These are phyloP conservation scores for Suillus paluster DNA, from an alignment of 768 basidiomycete species.

Conservation along the genomic window DNA sequence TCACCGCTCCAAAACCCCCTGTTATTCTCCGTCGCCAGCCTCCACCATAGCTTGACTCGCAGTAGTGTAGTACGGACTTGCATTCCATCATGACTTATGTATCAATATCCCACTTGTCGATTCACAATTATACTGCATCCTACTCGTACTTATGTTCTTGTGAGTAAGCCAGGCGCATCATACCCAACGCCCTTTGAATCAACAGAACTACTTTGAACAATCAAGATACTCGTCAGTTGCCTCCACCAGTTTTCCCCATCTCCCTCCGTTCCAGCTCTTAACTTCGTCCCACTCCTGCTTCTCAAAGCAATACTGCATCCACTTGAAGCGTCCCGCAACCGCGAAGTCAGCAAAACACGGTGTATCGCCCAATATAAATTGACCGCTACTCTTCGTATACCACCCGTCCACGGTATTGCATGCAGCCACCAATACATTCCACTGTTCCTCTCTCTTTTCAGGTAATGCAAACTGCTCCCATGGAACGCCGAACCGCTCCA, in stretches of 20 bases:
- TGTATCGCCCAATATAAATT: constrained; percentile 18
- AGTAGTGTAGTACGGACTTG: background rate
- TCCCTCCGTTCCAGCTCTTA: constrained; percentile 15
- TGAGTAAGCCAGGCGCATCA: background rate
- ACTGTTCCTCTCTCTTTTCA: constrained; percentile 35
- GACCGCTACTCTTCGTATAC: constrained; percentile 12
- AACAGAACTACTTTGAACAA: constrained; percentile 8
- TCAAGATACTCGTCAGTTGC: constrained; percentile 21
- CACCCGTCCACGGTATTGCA: constrained; percentile 28
- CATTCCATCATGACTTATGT: constrained; percentile 13
- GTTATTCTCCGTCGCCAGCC: constrained; percentile 38
- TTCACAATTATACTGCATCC: too few relatives aligned
- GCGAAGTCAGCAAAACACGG: constrained; percentile 25
- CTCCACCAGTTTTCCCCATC: constrained; percentile 18
- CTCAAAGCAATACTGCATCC: constrained; percentile 12
- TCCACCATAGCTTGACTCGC: constrained; percentile 6
- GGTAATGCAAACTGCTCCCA: constrained; percentile 38
- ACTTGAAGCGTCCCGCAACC: constrained; percentile 24
- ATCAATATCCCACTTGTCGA: constrained; percentile 21
- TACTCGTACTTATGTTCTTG: background rate
- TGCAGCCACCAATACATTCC: constrained; percentile 40
- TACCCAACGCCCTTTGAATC: too few relatives aligned
- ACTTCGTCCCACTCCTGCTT: constrained; percentile 15
- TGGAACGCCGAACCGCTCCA: constrained; percentile 36
- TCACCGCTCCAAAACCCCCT: constrained; percentile 39